phyloP scores from a whole-genome alignment of 2,329 filamentous ascomycete species.

The Talaromyces rugulosus region DNA sequence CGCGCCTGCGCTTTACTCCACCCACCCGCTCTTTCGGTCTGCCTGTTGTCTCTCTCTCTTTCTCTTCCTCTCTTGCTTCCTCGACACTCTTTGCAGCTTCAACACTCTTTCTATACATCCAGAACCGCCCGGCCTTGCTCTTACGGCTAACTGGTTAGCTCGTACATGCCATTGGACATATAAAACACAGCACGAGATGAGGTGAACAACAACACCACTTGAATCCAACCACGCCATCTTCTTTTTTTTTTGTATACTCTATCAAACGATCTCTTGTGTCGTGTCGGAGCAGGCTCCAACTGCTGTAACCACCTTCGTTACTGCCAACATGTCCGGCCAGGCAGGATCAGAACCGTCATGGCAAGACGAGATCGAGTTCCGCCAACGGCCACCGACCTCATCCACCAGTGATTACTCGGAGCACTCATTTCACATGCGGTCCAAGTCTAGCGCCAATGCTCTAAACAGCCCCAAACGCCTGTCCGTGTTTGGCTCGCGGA shows the following conservation, averaged over 20 bases:
- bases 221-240: not conserved
- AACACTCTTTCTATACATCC: not conserved
- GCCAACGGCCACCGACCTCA: constrained; percentile 27
- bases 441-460: constrained; percentile 31
- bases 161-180: not conserved
- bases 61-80: not conserved
- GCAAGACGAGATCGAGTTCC: constrained; percentile 23
- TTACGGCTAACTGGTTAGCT: not conserved
- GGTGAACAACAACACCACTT: not conserved
- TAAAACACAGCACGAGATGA: not conserved
- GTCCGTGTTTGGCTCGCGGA: constrained; percentile 37
- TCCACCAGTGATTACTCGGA: constrained; percentile 31
- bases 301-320: not conserved
- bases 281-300: not conserved
- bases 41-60: not conserved
- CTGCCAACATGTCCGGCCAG: not conserved
- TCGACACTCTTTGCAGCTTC: not conserved
- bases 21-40: not conserved
- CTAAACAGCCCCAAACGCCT: constrained; percentile 34
- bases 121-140: not conserved
- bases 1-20: not conserved
- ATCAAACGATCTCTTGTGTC: not conserved
- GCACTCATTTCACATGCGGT: constrained; percentile 30
- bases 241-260: not conserved
- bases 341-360: constrained; percentile 6